Percentiles rank a stretch among this genome's conserved stretches.
phyloP scores from a whole-genome alignment of 1,139 yeast species.

The Diutina pseudorugosa region DNA sequence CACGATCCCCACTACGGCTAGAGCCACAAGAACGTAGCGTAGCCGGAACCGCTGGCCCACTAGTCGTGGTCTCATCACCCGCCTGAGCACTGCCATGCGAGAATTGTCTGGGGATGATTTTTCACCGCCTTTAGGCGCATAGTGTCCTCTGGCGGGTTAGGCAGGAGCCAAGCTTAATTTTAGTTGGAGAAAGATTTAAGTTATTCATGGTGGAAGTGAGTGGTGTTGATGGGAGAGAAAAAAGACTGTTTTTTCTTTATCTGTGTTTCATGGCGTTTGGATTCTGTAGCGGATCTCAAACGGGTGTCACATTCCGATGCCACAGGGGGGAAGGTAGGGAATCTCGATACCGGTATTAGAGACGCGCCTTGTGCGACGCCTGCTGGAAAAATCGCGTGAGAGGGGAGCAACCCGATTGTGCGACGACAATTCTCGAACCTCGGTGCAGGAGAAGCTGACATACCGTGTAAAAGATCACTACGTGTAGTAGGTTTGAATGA shows the following conservation, averaged over 20 bases:
- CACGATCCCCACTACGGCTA: not conserved
- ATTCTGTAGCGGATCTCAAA: not conserved
- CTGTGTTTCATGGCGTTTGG: not conserved
- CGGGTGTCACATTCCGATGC: not conserved
- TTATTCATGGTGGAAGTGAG: not conserved
- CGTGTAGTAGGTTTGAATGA: too few species aligned
- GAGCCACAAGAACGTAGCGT: not conserved
- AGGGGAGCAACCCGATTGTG: conserved; percentile 4
- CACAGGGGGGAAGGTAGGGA: not conserved
- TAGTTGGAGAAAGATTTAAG: too few species aligned
- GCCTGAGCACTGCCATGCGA: not conserved
- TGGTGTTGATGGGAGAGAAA: not conserved
- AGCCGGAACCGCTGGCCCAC: not conserved
- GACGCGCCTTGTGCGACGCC: not conserved
- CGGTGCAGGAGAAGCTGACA: not conserved
- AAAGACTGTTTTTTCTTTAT: not conserved
- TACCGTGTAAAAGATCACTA: too few species aligned
- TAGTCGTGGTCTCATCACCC: not conserved
- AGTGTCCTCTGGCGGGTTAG: not conserved
- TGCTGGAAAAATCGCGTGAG: conserved; percentile 5
- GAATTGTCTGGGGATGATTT: not conserved
- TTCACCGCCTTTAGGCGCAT: not conserved
- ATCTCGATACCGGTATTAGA: not conserved
- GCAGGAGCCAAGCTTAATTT: not conserved
- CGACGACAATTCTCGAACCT: not conserved